These are phyloP conservation scores for Microstroma glucosiphilum DNA, from an alignment of 1,284 basidiomycete genomes.

Conservation along the genomic window DNA sequence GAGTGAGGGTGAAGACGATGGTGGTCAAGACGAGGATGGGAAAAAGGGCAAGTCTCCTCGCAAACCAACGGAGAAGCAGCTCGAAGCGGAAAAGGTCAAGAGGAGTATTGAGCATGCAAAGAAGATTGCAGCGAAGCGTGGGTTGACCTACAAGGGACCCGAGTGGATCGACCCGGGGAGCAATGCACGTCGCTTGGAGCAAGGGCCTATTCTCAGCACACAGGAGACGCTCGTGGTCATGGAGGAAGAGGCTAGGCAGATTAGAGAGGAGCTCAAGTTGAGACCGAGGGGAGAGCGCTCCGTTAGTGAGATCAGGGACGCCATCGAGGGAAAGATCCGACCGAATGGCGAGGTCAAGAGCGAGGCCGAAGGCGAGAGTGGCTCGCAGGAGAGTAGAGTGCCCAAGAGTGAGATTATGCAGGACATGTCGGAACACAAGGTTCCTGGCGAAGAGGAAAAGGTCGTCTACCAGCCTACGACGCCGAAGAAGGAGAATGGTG, in stretches of 20 bases:
- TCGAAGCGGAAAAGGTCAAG: conserved; percentile 24
- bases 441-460: conserved; percentile 1
- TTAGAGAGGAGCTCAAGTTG: conserved; percentile 22
- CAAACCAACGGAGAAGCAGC: conserved; percentile 52
- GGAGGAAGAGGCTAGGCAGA: conserved; percentile 30
- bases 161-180: conserved; percentile 40
- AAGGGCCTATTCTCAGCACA: conserved; percentile 31
- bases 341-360: neutral
- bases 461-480: neutral
- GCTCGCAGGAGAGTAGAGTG: neutral
- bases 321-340: neutral
- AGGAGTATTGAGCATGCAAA: conserved; percentile 32
- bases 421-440: neutral
- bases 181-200: conserved; percentile 38
- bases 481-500: neutral
- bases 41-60: neutral
- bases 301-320: neutral
- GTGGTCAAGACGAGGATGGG: conserved; percentile 25
- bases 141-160: conserved; percentile 24
- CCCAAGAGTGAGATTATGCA: neutral
- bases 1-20: conserved; percentile 26
- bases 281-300: neutral
- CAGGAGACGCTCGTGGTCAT: conserved; percentile 37
- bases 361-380: neutral
- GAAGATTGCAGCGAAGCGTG: conserved; percentile 25